These are phyloP conservation scores for Abortiporus biennis DNA, from an alignment of 1,284 basidiomycete species.

Conservation along the genomic window DNA sequence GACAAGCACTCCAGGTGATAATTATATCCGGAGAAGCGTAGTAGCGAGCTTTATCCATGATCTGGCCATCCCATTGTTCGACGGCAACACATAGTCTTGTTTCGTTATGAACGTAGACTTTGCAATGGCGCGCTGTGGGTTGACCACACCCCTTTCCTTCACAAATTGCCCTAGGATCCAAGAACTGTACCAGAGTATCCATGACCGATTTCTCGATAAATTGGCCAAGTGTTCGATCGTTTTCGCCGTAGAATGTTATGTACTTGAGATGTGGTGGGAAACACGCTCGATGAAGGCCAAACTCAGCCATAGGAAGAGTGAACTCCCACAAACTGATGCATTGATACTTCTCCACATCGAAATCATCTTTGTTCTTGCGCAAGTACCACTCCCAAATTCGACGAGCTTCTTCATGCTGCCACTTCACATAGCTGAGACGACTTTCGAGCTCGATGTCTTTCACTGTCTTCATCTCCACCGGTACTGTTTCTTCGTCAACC, in stretches of 20 bases:
- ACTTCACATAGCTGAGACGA: constrained; percentile 62
- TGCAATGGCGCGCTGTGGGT: constrained; percentile 80
- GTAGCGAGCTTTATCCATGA: constrained; percentile 47
- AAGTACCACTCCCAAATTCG: constrained; percentile 92
- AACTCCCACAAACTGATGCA: constrained; percentile 75
- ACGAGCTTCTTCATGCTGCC: constrained; percentile 79
- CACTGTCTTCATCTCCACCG: too few relatives aligned
- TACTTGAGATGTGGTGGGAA: constrained; percentile 66
- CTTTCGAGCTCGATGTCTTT: constrained; percentile 74
- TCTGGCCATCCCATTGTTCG: constrained; percentile 81
- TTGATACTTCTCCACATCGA: constrained; percentile 92
- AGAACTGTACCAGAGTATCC: constrained; percentile 63
- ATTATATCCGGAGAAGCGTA: constrained; percentile 65
- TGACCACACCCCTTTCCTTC: constrained; percentile 80
- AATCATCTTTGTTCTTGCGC: constrained; percentile 75
- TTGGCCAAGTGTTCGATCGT: constrained; percentile 89
- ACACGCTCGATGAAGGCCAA: constrained; percentile 60
- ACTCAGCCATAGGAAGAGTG: constrained; percentile 66
- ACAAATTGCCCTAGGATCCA: constrained; percentile 74
- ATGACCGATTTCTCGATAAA: constrained; percentile 80
- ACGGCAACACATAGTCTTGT: constrained; percentile 80
- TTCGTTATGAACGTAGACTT: constrained; percentile 86
- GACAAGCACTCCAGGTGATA: constrained; percentile 91
- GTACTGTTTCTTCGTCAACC: constrained; percentile 39
- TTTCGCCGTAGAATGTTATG: constrained; percentile 88